Conservation (phyloP, 2,329 filamentous ascomycete species). For the Polychaeton citri region DNA sequence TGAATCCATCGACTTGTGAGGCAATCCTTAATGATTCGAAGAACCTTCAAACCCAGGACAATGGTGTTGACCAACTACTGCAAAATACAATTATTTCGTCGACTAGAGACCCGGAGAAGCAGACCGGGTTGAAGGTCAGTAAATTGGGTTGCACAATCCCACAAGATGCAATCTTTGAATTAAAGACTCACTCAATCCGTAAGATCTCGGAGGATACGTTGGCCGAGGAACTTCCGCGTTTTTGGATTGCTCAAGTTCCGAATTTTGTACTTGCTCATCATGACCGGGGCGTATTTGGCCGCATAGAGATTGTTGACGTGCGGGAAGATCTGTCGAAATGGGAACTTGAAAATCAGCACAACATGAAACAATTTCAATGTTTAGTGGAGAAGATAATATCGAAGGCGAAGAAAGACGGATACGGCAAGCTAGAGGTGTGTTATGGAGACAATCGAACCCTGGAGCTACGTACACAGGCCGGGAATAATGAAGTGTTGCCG, state of each 20-base stretch:
- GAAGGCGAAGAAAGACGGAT: not conserved
- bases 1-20: not conserved
- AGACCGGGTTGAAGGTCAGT: constrained; percentile 1
- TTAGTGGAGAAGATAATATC: not conserved
- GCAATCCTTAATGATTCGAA: not conserved
- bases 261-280: no score
- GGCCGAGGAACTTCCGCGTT: no score
- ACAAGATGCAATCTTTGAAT: constrained; percentile 36
- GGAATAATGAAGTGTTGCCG: no score
- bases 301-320: no score
- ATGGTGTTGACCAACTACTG: not conserved
- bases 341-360: constrained; percentile 26
- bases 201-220: no score
- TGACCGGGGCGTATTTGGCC: no score
- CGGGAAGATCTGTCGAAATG: constrained; percentile 24
- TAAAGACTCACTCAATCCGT: constrained; percentile 39
- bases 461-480: no score
- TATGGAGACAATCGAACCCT: constrained; percentile 48
- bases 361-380: not conserved
- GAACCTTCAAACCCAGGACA: not conserved
- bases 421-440: constrained; percentile 35
- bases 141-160: constrained; percentile 17
- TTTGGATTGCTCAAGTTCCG: no score
- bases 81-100: not conserved
- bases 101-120: not conserved